These are phyloP conservation scores for Pichia deserticola DNA, from an alignment of 805 yeast genomes.

Conservation along the genomic window DNA sequence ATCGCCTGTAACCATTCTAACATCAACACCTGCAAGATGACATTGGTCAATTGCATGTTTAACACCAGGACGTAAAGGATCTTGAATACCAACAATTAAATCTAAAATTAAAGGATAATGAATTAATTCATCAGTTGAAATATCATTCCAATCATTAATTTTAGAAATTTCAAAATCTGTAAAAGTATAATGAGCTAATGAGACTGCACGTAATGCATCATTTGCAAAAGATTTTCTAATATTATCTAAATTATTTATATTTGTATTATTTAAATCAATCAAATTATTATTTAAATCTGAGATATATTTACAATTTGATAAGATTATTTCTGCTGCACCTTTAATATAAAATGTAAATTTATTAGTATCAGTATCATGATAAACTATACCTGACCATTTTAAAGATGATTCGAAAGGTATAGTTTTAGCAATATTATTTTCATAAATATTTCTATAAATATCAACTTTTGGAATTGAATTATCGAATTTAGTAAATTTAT, in stretches of 20 bases:
- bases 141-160: conserved; percentile 36
- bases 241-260: conserved; percentile 16
- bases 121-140: conserved; percentile 4
- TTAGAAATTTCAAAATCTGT: conserved; percentile 15
- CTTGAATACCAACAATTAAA: conserved; percentile 86
- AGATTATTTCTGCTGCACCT: conserved; percentile 92
- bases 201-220: conserved; percentile 79
- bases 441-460: conserved; percentile 31
- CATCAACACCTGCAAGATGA: conserved; percentile 85
- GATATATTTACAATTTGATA: conserved; percentile 44
- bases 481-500: conserved; percentile 41
- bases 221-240: conserved; percentile 49
- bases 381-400: conserved; percentile 86
- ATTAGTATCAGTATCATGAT: conserved; percentile 34
- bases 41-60: conserved; percentile 83
- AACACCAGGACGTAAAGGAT: conserved; percentile 88
- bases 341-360: conserved; percentile 62
- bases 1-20: conserved; percentile 98
- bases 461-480: conserved; percentile 32
- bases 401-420: conserved; percentile 89
- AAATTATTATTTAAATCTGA: conserved; percentile 1
- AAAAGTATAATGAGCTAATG: conserved; percentile 77
- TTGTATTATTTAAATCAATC: background rate
- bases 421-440: conserved; percentile 48
- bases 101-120: conserved; percentile 42